phyloP scores from a whole-genome alignment of 352 stramenopile genomes.

The Phytophthora ohioensis region DNA sequence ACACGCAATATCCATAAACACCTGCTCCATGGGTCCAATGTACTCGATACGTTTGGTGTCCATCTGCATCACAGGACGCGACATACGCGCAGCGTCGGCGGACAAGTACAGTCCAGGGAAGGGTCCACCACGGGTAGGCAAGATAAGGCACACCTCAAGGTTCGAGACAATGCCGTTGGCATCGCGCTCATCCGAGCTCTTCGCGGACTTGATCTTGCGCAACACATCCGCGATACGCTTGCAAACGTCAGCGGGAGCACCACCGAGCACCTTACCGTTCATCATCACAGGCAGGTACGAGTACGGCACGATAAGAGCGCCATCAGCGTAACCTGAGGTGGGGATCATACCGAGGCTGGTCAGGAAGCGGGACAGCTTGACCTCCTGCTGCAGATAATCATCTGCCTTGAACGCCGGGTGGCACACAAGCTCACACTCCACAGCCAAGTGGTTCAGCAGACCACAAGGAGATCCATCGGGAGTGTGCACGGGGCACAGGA shows the following conservation, averaged over 20 bases:
- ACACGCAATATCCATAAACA: constrained; percentile 98
- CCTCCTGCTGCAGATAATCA: constrained; percentile 76
- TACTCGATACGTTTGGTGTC: constrained; percentile 94
- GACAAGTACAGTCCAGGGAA: constrained; percentile 99
- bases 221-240: constrained; percentile 81
- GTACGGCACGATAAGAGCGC: constrained; percentile 86
- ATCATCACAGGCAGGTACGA: constrained; percentile 96
- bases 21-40: constrained; percentile 98
- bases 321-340: constrained; percentile 80
- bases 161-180: constrained; percentile 78
- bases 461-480: constrained; percentile 99
- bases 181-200: constrained; percentile 61
- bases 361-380: constrained; percentile 83
- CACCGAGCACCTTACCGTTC: constrained; percentile 97
- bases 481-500: constrained; percentile 99
- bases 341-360: constrained; percentile 86
- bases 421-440: constrained; percentile 91
- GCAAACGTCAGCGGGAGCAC: constrained; percentile 87
- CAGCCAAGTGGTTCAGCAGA: constrained; percentile 98
- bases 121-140: constrained; percentile 88
- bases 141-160: constrained; percentile 85
- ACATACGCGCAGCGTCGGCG: constrained; percentile 94
- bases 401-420: constrained; percentile 79
- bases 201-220: constrained; percentile 75
- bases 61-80: constrained; percentile 93